A percentile compares a stretch with the other conserved stretches of the same genome.
Conservation (phyloP, 179 eudicot species). For the Patellifolia procumbens region DNA sequence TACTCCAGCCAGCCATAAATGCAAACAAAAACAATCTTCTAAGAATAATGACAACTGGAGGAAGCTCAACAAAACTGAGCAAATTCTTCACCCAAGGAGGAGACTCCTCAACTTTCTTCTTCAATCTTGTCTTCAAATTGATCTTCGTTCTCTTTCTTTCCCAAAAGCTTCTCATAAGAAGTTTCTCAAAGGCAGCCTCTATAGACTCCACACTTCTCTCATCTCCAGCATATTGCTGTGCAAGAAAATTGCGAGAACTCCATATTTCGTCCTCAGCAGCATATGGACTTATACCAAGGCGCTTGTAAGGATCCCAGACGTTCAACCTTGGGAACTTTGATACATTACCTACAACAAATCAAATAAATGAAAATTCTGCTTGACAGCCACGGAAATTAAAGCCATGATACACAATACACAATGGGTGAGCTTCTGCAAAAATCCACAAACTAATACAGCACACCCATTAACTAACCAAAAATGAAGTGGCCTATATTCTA, state of each 20-base stretch:
- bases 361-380: not conserved
- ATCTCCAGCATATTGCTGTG: constrained; percentile 72
- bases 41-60: constrained; percentile 66
- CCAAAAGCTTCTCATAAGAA: constrained; percentile 75
- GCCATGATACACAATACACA: not conserved
- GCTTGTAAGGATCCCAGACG: constrained; percentile 96
- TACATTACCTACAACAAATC: constrained; percentile 43
- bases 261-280: constrained; percentile 96
- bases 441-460: not conserved
- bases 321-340: constrained; percentile 62
- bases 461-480: not conserved
- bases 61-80: constrained; percentile 83
- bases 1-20: constrained; percentile 92
- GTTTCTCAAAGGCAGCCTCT: constrained; percentile 92
- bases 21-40: constrained; percentile 84
- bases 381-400: not conserved
- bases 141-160: constrained; percentile 80
- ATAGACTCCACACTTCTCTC: constrained; percentile 90
- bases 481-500: not conserved
- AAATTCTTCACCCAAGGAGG: constrained; percentile 93
- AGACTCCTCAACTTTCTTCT: constrained; percentile 91
- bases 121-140: constrained; percentile 83
- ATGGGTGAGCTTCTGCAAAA: not conserved
- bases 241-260: constrained; percentile 84
- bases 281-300: constrained; percentile 79